Evolutionary conservation across 169 alveolate species (phyloP), one percentile per base, ranked within the genome.

Genomic region (Cytauxzoon felis): DNA sequence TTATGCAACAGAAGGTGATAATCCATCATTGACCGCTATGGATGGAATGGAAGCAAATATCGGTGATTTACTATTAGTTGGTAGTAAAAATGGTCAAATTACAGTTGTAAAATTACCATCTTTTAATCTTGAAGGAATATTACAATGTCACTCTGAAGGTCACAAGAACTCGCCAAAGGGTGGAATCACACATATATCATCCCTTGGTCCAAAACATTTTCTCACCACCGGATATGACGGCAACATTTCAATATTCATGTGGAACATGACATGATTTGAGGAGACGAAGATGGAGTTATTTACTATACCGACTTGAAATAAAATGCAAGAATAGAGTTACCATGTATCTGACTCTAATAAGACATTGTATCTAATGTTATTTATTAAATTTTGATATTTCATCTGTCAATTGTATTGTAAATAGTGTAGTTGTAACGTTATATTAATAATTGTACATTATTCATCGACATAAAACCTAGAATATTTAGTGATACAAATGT

Each of bases 201-300:
- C 80, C 30, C 69, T 76, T 50, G 86, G 86, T 40, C 58, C 66
- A 4, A 62, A 66, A 1, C 66, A 56, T 45, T 67, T 76, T 19
- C 71, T 59, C 21, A 58, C 51, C 27, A 63, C 78, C 7, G 80
- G 86, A 27, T 65, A 65, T 48, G 86, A 76, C 36, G 86, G 86
- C n/a, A 53, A 64, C 53, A 43, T 66, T 30, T 66, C 75, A 23
- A 23, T 63, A 19, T 63, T 63, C 52, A 45, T 32, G 62, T 63
- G 75, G 75, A 38, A 53, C 19, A 51, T 38, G n/a, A 40, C 66
- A 9, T 23, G 65, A 27, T 19, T 56, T 11, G 42, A 48, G 11
- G 56, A 48, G 54, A 9, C 56, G 24, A 9, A 13, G n/a, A n/a
- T n/a, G n/a, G n/a, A n/a, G n/a, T n/a, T n/a, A n/a, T n/a, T n/a